A percentile compares a stretch with the other conserved stretches of the same genome.
These are phyloP conservation scores for Exutisphaerella laricina DNA, from an alignment of 2,329 filamentous ascomycete genomes.

Conservation along the genomic window DNA sequence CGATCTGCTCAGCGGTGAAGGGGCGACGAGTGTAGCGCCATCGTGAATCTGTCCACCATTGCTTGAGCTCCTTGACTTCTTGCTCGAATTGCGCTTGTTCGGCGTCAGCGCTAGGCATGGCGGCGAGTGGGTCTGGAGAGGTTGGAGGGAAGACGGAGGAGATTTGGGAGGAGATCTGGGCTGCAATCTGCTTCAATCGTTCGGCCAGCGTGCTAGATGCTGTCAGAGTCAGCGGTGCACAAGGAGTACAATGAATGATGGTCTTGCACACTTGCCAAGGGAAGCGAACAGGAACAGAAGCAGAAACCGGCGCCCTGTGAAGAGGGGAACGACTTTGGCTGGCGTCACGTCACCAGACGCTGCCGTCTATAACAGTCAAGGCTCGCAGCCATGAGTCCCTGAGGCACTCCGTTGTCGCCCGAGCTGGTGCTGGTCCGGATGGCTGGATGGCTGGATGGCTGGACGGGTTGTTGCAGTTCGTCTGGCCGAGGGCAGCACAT, in stretches of 20 bases:
- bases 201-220: constrained; percentile 33
- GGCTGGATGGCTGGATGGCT: neutral
- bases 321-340: constrained; percentile 17
- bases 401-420: constrained; percentile 16
- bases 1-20: constrained; percentile 95
- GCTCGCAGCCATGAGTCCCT: constrained; percentile 6
- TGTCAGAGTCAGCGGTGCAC: too few species aligned
- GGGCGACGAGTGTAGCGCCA: constrained; percentile 90
- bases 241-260: too few species aligned
- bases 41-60: constrained; percentile 89
- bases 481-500: constrained; percentile 17
- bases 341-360: constrained; percentile 17
- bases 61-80: constrained; percentile 82
- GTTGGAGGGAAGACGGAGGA: constrained; percentile 26
- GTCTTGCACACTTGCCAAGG: too few species aligned
- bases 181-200: constrained; percentile 30
- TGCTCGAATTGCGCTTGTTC: constrained; percentile 70
- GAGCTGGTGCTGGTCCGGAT: constrained; percentile 11
- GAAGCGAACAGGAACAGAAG: constrained; percentile 12
- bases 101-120: constrained; percentile 45
- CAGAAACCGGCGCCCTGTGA: constrained; percentile 10
- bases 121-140: constrained; percentile 12
- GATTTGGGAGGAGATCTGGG: constrained; percentile 23
- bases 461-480: constrained; percentile 1
- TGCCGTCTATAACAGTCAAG: neutral